phyloP scores from a whole-genome alignment of 257 asterid species.

The Solanum dulcamara region DNA sequence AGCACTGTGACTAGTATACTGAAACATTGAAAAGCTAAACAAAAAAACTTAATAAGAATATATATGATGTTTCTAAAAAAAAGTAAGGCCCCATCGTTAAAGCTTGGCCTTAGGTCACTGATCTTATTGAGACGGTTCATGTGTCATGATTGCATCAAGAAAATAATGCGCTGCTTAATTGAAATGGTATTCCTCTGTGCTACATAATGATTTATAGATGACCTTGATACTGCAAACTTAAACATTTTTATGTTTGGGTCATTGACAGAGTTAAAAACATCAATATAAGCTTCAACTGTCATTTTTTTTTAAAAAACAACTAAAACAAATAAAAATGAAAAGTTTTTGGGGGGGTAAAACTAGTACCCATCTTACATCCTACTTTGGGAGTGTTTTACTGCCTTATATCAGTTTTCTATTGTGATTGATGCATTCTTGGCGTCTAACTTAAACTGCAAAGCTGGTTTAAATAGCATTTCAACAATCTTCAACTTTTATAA shows the following conservation, averaged over 20 bases:
- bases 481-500: neutral
- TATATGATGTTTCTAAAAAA: too few species aligned
- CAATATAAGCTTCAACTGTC: neutral
- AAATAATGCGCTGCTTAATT: neutral
- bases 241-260: neutral
- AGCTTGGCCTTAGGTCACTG: neutral
- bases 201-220: neutral
- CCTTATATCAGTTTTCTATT: neutral
- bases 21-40: too few species aligned
- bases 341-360: neutral
- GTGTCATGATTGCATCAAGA: neutral
- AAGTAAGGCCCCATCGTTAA: too few species aligned
- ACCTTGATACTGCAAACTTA: neutral
- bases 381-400: neutral
- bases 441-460: neutral
- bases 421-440: neutral
- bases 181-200: neutral
- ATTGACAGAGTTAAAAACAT: neutral
- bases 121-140: neutral
- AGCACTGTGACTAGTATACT: too few species aligned
- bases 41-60: too few species aligned
- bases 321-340: neutral
- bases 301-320: neutral
- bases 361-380: neutral
- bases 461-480: neutral